Evolutionary conservation across 495 filamentous ascomycete species (phyloP).

Genomic region (Corynascus novoguineensis): DNA sequence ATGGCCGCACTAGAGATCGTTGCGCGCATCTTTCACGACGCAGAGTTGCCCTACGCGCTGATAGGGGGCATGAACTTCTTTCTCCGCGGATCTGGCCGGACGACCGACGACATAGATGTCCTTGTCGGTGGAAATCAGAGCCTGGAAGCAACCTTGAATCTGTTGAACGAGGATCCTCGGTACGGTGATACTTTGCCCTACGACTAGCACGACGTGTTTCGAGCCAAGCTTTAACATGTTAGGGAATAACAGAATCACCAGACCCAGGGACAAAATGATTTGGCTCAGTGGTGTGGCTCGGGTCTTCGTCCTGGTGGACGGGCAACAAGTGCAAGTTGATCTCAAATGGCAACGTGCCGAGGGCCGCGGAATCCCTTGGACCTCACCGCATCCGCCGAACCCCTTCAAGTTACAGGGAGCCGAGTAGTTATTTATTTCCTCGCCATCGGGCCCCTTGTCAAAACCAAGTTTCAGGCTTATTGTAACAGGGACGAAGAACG

Average conservation of each 20-base stretch:
- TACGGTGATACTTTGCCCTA: not conserved
- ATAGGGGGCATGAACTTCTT: conserved; percentile 14
- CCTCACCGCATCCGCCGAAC: not conserved
- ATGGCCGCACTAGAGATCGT: not conserved
- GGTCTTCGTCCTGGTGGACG: not conserved
- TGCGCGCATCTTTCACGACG: conserved; percentile 2
- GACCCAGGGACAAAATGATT: conserved; percentile 4
- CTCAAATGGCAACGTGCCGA: conserved; percentile 2
- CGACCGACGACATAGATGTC: conserved; percentile 10
- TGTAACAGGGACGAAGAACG: no score
- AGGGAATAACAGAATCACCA: not conserved
- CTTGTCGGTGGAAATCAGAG: not conserved
- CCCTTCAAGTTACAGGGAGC: not conserved
- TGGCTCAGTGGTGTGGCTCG: conserved; percentile 10
- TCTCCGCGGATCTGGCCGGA: conserved; percentile 7
- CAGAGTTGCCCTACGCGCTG: not conserved
- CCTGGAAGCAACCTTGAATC: not conserved
- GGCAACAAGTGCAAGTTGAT: conserved; percentile 9
- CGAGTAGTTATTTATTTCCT: conserved; percentile 3
- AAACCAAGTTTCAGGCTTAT: conserved; percentile 6
- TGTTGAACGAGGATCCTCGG: conserved; percentile 4
- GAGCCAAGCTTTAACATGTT: not conserved
- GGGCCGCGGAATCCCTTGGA: conserved; percentile 3
- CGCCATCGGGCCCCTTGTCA: not conserved
- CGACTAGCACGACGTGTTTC: no score